Percentiles rank a stretch among this genome's conserved stretches.
phyloP scores from a whole-genome alignment of 1,284 basidiomycete species.

The Sanghuangporus weigelae region DNA sequence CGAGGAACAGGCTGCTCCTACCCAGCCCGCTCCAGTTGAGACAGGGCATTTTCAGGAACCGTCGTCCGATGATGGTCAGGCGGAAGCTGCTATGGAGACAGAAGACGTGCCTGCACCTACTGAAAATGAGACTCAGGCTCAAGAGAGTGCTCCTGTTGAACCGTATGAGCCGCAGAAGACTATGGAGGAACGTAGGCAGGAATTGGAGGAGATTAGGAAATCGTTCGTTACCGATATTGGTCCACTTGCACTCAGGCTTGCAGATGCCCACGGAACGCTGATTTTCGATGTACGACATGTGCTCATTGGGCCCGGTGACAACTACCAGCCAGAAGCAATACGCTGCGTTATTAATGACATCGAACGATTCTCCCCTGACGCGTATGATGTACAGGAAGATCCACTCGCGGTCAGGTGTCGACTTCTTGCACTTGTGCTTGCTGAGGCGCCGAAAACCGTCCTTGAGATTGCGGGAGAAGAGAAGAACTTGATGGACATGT shows the following conservation, averaged over 20 bases:
- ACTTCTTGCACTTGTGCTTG: slow-evolving; percentile 78
- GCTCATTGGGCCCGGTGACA: slow-evolving; percentile 61
- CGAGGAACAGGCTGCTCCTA: slow-evolving; percentile 56
- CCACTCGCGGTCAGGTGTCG: slow-evolving; percentile 78
- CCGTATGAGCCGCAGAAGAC: slow-evolving; percentile 23
- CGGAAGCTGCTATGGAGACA: slow-evolving; percentile 19
- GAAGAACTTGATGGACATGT: slow-evolving; percentile 53
- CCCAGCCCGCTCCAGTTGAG: slow-evolving; percentile 12
- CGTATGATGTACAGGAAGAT: slow-evolving; percentile 65
- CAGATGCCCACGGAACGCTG: slow-evolving; percentile 83
- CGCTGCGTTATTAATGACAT: slow-evolving; percentile 69
- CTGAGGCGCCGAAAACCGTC: slow-evolving; percentile 59
- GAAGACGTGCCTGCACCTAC: slow-evolving; percentile 17
- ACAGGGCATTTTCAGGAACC: slow-evolving; percentile 24
- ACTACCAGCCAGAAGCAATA: slow-evolving; percentile 57
- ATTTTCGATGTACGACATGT: slow-evolving; percentile 87
- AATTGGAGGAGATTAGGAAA: slow-evolving; percentile 65
- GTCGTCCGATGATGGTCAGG: slow-evolving; percentile 27
- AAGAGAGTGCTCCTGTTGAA: slow-evolving; percentile 14
- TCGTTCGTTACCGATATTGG: slow-evolving; percentile 63
- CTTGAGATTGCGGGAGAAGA: slow-evolving; percentile 41
- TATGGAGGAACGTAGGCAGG: slow-evolving; percentile 56
- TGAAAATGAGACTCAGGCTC: slow-evolving; percentile 8
- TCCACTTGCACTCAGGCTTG: slow-evolving; percentile 66
- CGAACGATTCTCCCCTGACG: slow-evolving; percentile 57